Evolutionary conservation across 179 eudicot species (phyloP).

Genomic region (Vitellaria paradoxa): DNA sequence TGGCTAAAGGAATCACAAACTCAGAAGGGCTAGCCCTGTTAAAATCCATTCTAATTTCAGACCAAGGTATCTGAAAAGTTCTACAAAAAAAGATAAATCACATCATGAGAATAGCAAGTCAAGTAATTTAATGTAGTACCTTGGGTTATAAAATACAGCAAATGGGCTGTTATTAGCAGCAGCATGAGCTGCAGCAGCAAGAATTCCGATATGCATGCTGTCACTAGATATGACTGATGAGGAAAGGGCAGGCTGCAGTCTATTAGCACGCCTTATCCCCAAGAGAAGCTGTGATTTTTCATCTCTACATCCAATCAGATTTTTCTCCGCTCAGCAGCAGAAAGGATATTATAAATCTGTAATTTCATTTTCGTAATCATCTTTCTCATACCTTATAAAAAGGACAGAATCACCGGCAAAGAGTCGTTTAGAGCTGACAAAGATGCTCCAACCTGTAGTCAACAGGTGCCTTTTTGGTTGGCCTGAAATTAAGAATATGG

Average conservation of each 20-base stretch:
- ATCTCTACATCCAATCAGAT: slow-evolving; percentile 56
- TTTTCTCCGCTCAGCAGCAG: slow-evolving; percentile 7
- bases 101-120: neutral
- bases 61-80: neutral
- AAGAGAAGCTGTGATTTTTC: slow-evolving; percentile 93
- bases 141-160: slow-evolving; percentile 91
- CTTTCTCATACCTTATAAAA: slow-evolving; percentile 66
- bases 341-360: neutral
- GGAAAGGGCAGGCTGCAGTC: slow-evolving; percentile 95
- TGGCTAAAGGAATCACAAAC: slow-evolving; percentile 95
- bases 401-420: slow-evolving; percentile 96
- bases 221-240: slow-evolving; percentile 99
- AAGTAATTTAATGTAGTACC: slow-evolving; percentile 40
- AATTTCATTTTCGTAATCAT: neutral
- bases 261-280: slow-evolving; percentile 81
- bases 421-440: slow-evolving; percentile 90
- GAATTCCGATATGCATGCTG: slow-evolving; percentile 98
- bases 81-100: neutral
- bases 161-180: slow-evolving; percentile 97
- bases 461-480: slow-evolving; percentile 97
- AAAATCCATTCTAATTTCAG: slow-evolving; percentile 2
- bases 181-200: slow-evolving; percentile 99
- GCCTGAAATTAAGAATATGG: slow-evolving; percentile 43
- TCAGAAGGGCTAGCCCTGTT: slow-evolving; percentile 97
- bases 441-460: slow-evolving; percentile 98